Base-by-base conservation (phyloP, 225 moss, liverwort and hornwort genomes). In the Lunularia cruciata region DNA sequence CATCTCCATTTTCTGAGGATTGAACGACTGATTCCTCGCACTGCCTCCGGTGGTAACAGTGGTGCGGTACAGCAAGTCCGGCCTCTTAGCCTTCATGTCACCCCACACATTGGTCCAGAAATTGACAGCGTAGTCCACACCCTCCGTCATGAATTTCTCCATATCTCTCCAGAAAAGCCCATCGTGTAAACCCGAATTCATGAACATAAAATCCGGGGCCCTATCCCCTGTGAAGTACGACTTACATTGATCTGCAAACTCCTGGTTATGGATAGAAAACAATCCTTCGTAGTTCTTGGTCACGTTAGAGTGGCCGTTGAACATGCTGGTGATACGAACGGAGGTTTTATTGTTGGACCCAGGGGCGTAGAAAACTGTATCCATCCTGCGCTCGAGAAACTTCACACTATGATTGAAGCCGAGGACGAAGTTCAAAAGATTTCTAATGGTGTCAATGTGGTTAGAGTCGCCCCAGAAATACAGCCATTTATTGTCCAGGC, bases 391-490 rank as follows among this genome's bases (percentile, higher is more conserved):
- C 15, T 73, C 43, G 10, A 85, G 46, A n/a, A 40, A 33, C 1
- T 26, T 74, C 10, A 73, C 46, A 1, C 40, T 13, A 6, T 72
- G 53, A 19, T 71, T 35, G 47, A 77, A 79, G 0, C 79, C 85
- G 39, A 86, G 65, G 3, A 82, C 74, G 65, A 79, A 80, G 36
- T 75, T 77, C 0, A 86, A 52, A 19, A 83, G 63, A 46, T 86
- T 86, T 0, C 83, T 65, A 31, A 83, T 79, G 26, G 79, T 86
- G 72, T 86, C 85, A 6, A 82, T 65, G 70, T 79, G 79, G 40
- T 86, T 86, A 12, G 85, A 86, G 18, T 86, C 85, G 0, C 85
- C 83, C 85, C 85, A 86, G 73, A 83, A 83, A 66, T 79, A 83
- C n/a, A 79, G 74, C 85, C 85, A 86, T 35, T 77, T 83, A 10